Conservation (phyloP, 352 stramenopile genomes). For the Phytophthora brassicae region DNA sequence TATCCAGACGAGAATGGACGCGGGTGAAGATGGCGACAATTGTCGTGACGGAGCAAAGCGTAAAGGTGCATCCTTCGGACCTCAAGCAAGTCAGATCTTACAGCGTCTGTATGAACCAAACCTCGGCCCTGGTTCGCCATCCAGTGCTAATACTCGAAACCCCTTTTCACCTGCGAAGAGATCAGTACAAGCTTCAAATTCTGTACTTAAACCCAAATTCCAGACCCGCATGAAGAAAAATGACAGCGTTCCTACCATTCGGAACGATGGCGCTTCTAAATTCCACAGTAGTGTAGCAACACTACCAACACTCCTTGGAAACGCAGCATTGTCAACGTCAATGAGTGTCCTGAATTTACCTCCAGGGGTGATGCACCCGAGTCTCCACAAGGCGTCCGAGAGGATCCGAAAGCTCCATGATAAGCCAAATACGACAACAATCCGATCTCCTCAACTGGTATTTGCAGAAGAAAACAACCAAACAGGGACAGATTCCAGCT, state of each 20-base stretch:
- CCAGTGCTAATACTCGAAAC: not conserved
- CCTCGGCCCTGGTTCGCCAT: slow-evolving; percentile 34
- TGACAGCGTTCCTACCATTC: slow-evolving; percentile 38
- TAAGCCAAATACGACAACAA: slow-evolving; percentile 24
- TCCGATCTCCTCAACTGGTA: slow-evolving; percentile 12
- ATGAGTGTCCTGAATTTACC: slow-evolving; percentile 37
- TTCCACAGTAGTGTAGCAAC: not conserved
- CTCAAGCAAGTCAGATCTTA: slow-evolving; percentile 60
- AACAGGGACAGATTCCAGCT: not conserved
- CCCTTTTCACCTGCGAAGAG: slow-evolving; percentile 6
- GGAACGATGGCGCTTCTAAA: slow-evolving; percentile 1
- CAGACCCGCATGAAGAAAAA: slow-evolving; percentile 52
- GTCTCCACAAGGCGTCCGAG: slow-evolving; percentile 58
- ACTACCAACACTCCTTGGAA: not conserved
- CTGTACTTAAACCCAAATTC: slow-evolving; percentile 47
- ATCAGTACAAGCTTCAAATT: not conserved
- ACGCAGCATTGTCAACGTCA: slow-evolving; percentile 19
- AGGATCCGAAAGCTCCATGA: slow-evolving; percentile 52
- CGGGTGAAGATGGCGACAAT: not conserved
- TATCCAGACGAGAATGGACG: slow-evolving; percentile 4
- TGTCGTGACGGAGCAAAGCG: slow-evolving; percentile 59
- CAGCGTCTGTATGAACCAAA: slow-evolving; percentile 71
- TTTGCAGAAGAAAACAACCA: slow-evolving; percentile 28
- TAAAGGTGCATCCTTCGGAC: slow-evolving; percentile 45
- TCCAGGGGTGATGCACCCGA: slow-evolving; percentile 48